Evolutionary conservation across 2,329 filamentous ascomycete genomes (phyloP), one percentile per base, ranked within the genome.

Genomic region (Diaporthe aspalathi): DNA sequence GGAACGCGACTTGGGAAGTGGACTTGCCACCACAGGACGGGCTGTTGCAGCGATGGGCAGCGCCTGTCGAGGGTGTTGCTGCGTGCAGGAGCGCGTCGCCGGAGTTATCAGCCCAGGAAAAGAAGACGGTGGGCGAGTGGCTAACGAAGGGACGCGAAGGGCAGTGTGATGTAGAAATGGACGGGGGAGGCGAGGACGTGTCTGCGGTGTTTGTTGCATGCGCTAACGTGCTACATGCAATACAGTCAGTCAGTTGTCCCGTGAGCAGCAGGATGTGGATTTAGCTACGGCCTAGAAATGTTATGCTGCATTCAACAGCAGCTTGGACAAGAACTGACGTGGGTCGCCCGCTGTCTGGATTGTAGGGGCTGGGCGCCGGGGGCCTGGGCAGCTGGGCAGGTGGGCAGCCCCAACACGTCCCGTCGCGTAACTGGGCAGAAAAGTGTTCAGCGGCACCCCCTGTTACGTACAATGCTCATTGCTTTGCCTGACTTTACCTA

Each of bases 371-470:
- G 54, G 53, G 53, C 32, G 53, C 53, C 20, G 49, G 49, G 49
- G 20, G 32, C 32, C 32, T 35, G 32, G n/a, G n/a, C n/a, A n/a
- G n/a, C 32, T 35, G 32, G 60, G 12, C 49, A 52, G 32, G 35
- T 32, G 29, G 54, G 38, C 32, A 56, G n/a, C 56, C 43, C 49
- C 70, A 71, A 38, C 35, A 38, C 35, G 35, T 38, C n/a, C n/a
- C 54, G 70, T 72, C 70, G 70, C 67, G 70, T 70, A 32, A 22
- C 43, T 35, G 57, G 32, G 24, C n/a, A 54, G 35, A 63, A 54
- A 70, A 57, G 63, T 70, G 50, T 49, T 29, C 43, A 63, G 24
- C 60, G 16, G 22, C 29, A 5, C 60, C 60, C 47, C 70, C 40
- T 38, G 62, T 35, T 52, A 54, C 45, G 38, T 43, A 56, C 32